Evolutionary conservation across 2,329 filamentous ascomycete species (phyloP), one percentile per base, ranked within the genome.

Genomic region (Delphinella strobiligena): DNA sequence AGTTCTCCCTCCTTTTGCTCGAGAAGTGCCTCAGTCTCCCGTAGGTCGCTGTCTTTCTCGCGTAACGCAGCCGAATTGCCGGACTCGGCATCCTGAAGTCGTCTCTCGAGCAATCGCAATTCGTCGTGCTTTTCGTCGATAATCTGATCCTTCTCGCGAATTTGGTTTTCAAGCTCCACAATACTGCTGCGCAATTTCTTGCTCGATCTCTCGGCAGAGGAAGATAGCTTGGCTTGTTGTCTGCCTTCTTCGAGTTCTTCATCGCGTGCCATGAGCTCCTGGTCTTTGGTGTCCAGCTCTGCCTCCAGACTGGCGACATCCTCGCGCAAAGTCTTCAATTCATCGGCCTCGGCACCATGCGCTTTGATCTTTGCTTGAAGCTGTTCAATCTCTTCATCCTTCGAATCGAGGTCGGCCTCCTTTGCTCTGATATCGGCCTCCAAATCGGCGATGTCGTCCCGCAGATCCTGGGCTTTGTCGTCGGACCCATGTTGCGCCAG

Each of bases 291-390:
- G 18, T 54, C 65, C 46, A 74, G 71, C 31, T 71, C 69, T 12
- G 69, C 59, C 36, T 78, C 68, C 27, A 60, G 51, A 18, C 54
- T 51, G 11, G 58, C 52, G 12, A 84, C 56, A 47, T 76, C 70
- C 14, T 67, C 67, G 36, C 73, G 73, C 12, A 85, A 63, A 24
- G 75, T 67, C 31, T 80, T 69, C 7, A 80, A 66, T 34, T 80
- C 70, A 17, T 54, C 51, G n/a, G 51, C 48, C 12, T 54, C 51
- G 19, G 49, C 41, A 19, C 53, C 43, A 3, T 51, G 44, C 18
- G 51, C 45, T 35, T 58, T 54, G 14, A 61, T 46, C 39, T 59
- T 80, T 22, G 56, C 50, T 37, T 54, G 48, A 19, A 62, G 41
- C 5, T 47, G 45, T 32, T 59, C 75, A 12, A 80, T 53, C 48